Evolutionary conservation across 345 rosid genomes (phyloP).

Genomic region (Syzygium aromaticum): DNA sequence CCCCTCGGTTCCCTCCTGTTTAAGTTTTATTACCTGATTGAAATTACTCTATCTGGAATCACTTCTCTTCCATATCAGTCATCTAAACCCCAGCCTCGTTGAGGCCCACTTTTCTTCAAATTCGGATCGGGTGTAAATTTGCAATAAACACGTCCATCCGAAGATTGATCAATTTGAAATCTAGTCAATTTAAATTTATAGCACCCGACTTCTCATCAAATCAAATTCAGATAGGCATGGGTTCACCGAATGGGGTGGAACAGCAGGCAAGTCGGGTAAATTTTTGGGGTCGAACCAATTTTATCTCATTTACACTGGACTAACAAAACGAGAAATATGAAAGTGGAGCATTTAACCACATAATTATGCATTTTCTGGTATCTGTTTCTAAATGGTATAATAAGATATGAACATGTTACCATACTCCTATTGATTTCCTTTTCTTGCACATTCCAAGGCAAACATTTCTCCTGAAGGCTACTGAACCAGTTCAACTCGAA

Average conservation of each 20-base stretch:
- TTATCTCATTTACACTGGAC: not conserved
- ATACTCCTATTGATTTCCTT: not conserved
- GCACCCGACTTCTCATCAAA: not conserved
- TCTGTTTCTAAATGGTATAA: not conserved
- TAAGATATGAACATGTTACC: not conserved
- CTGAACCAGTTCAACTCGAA: not conserved
- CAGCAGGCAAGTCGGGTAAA: not conserved
- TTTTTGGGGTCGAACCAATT: not conserved
- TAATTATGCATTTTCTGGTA: not conserved
- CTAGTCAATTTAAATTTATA: not conserved
- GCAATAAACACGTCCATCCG: not conserved
- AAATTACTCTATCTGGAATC: not conserved
- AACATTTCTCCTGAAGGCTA: not conserved
- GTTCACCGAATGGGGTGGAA: not conserved
- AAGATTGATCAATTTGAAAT: not conserved
- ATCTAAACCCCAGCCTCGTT: not conserved
- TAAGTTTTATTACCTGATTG: not conserved
- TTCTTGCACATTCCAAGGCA: not conserved
- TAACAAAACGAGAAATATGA: not conserved
- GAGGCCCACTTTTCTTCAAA: not conserved
- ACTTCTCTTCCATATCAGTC: not conserved
- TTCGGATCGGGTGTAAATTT: not conserved
- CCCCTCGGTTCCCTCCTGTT: not conserved
- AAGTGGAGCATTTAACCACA: not conserved
- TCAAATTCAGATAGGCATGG: not conserved